Base-by-base conservation (phyloP, 805 yeast genomes). In the Wickerhamomyces canadensis region DNA sequence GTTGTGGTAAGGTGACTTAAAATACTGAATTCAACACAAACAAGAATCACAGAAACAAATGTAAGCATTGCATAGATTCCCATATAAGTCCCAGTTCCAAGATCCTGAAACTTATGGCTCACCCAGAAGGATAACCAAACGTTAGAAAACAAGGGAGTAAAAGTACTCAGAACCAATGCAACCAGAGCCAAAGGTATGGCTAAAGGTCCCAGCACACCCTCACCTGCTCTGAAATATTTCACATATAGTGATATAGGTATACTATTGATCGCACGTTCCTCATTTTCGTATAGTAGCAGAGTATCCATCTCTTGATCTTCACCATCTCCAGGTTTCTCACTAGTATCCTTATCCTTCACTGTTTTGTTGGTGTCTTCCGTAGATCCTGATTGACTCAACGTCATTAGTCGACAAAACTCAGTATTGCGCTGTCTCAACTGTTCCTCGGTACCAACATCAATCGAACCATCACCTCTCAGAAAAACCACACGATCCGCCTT, bases 121-220 rank as follows among this genome's bases (percentile, higher is more conserved):
- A 78, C 62, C 95, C 95, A 84, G 57, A 78, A 84, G 3, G 88
- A 74, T 40, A 85, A 65, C 91, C 89, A 82, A 6, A 81, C 77
- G 54, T 79, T 80, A 19, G 82, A n/a, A n/a, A n/a, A n/a, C n/a
- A n/a, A n/a, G n/a, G n/a, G n/a, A n/a, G n/a, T n/a, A n/a, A n/a
- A n/a, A n/a, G n/a, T n/a, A n/a, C n/a, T n/a, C n/a, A n/a, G n/a
- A n/a, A n/a, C n/a, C n/a, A n/a, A n/a, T n/a, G n/a, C n/a, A n/a
- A n/a, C n/a, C n/a, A n/a, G n/a, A n/a, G n/a, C n/a, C 2, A 50
- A 41, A 26, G 59, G 64, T 14, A 55, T 49, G 38, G 48, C 51
- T 21, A 46, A 33, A 5, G 30, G 43, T 29, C 54, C 70, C 44
- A 58, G 58, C 14, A 43, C 56, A 0, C 78, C 76, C 19, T 75